These are phyloP conservation scores for Alectoria sarmentosa DNA, from an alignment of 495 filamentous ascomycete genomes.

Conservation along the genomic window DNA sequence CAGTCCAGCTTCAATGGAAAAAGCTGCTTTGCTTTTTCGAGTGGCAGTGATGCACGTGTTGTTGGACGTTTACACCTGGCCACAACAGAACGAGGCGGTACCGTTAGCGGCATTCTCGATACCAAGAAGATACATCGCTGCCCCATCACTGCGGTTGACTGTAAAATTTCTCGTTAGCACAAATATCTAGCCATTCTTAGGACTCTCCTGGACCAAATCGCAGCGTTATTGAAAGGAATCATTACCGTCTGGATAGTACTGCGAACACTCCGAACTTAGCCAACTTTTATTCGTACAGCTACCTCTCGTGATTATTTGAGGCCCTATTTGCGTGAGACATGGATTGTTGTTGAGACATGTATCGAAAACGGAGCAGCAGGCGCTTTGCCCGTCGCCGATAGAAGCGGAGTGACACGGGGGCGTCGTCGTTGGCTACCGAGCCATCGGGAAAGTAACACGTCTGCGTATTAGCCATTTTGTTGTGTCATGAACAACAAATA, in stretches of 20 bases:
- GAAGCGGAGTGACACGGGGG: not conserved
- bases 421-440: not conserved
- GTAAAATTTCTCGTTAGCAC: no score
- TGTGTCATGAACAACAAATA: no score
- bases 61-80: not conserved
- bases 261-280: not conserved
- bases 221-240: not conserved
- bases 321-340: not conserved
- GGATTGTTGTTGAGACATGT: not conserved
- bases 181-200: no score
- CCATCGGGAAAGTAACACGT: not conserved
- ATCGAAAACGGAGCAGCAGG: not conserved
- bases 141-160: no score
- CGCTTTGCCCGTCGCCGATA: not conserved
- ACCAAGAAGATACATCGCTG: no score
- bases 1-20: not conserved
- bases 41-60: not conserved
- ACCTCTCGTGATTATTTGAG: not conserved
- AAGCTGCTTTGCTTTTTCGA: not conserved
- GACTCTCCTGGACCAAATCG: no score
- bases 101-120: no score
- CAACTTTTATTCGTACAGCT: not conserved
- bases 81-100: not conserved
- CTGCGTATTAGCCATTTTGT: no score
- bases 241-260: not conserved